A percentile compares a stretch with the other conserved stretches of the same genome.
Conservation (phyloP, 768 basidiomycete species). For the Tephrocybe sp. region DNA sequence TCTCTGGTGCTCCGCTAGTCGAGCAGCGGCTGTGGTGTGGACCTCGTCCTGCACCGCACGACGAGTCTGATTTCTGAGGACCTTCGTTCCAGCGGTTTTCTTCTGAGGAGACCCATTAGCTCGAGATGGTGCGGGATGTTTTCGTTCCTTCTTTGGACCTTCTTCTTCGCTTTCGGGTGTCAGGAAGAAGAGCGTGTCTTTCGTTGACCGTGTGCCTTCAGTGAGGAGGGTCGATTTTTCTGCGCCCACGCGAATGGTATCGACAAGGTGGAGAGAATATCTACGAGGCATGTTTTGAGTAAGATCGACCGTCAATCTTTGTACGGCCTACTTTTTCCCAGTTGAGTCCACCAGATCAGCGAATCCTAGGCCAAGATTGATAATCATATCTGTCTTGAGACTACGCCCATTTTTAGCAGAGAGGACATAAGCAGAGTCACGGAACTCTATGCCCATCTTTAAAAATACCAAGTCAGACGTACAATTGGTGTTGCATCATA, state of each 20-base stretch:
- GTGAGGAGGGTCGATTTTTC: conserved; percentile 72
- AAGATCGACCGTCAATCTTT: background rate
- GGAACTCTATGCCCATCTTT: conserved; percentile 95
- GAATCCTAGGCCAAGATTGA: conserved; percentile 86
- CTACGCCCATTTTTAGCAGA: conserved; percentile 75
- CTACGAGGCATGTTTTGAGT: conserved; percentile 35
- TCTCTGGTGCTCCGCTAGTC: conserved; percentile 84
- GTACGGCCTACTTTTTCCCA: conserved; percentile 67
- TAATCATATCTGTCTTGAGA: conserved; percentile 79
- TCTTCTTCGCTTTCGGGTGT: conserved; percentile 63
- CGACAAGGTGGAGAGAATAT: conserved; percentile 85
- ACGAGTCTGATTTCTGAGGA: conserved; percentile 88
- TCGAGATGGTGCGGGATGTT: conserved; percentile 47
- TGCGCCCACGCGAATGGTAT: conserved; percentile 79
- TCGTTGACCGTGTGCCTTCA: conserved; percentile 78
- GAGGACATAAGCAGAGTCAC: conserved; percentile 83
- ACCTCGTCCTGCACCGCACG: conserved; percentile 85
- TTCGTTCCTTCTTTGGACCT: conserved; percentile 56
- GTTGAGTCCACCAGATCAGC: conserved; percentile 75
- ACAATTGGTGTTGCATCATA: conserved; percentile 1
- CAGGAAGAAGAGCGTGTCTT: conserved; percentile 88
- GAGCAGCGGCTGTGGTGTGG: conserved; percentile 72
- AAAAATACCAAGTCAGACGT: background rate
- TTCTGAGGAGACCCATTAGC: conserved; percentile 71
- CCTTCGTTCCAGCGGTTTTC: conserved; percentile 77